Conservation (phyloP, 495 filamentous ascomycete genomes). For the Astrocystis sublimbata region DNA sequence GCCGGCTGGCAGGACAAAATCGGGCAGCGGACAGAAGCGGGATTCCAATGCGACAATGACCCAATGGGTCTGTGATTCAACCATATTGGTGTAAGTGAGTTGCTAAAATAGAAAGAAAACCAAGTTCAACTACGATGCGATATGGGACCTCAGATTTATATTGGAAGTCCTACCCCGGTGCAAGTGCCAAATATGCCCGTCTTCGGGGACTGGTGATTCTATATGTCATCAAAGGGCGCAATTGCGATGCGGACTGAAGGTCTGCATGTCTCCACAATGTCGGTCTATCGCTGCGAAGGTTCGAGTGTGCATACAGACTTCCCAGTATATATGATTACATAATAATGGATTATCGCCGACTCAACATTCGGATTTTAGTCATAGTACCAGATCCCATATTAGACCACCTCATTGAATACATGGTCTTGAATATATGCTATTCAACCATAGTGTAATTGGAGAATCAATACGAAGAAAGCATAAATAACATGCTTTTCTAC, state of each 20-base stretch:
- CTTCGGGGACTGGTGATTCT: background rate
- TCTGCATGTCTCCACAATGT: background rate
- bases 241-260: background rate
- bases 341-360: too few species aligned
- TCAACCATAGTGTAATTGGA: too few species aligned
- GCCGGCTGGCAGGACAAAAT: slow-evolving; percentile 38
- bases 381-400: too few species aligned
- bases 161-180: background rate
- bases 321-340: too few species aligned
- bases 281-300: too few species aligned
- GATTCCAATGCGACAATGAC: slow-evolving; percentile 52
- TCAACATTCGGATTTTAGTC: too few species aligned
- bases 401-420: too few species aligned
- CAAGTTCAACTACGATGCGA: background rate
- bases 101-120: background rate
- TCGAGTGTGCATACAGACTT: too few species aligned
- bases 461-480: too few species aligned
- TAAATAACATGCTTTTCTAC: too few species aligned
- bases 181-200: background rate
- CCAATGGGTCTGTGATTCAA: slow-evolving; percentile 26
- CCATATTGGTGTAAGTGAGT: background rate
- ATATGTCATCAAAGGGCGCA: slow-evolving; percentile 10
- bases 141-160: background rate
- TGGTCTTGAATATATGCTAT: too few species aligned
- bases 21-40: slow-evolving; percentile 46